Base-by-base conservation (phyloP, 768 basidiomycete species). In the Kwoniella sp. region DNA sequence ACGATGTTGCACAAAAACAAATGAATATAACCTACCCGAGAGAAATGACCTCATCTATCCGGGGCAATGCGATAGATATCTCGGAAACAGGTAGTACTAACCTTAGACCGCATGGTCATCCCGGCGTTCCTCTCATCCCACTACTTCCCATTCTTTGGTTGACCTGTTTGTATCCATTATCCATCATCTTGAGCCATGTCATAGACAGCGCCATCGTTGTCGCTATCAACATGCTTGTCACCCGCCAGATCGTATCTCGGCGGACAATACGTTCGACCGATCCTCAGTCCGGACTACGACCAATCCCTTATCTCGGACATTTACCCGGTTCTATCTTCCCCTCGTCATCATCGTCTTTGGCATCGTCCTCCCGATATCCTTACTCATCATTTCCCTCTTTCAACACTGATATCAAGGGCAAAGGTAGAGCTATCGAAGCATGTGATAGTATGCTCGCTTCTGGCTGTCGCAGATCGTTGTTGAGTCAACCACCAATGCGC, bases 391-490 rank as follows among this genome's bases (percentile, higher is more conserved):
- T 45, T 45, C 41, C 15, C 41, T 7, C 41, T 45, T 23, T 31
- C 23, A 28, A 20, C 9, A 5, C 13, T 26, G 55, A 63, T 52
- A 15, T 65, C 52, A 65, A 65, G 20, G 63, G 63, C 26, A 65
- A 65, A 48, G 57, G 63, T 4, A 38, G 57, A 34, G 63, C 63
- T 11, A 22, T 51, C n/a, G 57, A 55, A 0, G 1, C 41, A 17
- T 3, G 4, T 9, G 17, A 45, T 17, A 20, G 20, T 17, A 45
- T 45, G 41, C 41, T 45, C n/a, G n/a, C n/a, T 17, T 45, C 41
- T 11, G 41, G 41, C 41, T 11, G 11, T 45, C 41, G 41, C 41
- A 45, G 9, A 45, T 45, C 41, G 41, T 20, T 45, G 4, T 20
- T 45, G 5, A 17, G 41, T 45, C 41, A 20, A 9, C 17, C 41